Conservation (phyloP, 441 rosid genomes). For the Bocquillonia castaneifolia region DNA sequence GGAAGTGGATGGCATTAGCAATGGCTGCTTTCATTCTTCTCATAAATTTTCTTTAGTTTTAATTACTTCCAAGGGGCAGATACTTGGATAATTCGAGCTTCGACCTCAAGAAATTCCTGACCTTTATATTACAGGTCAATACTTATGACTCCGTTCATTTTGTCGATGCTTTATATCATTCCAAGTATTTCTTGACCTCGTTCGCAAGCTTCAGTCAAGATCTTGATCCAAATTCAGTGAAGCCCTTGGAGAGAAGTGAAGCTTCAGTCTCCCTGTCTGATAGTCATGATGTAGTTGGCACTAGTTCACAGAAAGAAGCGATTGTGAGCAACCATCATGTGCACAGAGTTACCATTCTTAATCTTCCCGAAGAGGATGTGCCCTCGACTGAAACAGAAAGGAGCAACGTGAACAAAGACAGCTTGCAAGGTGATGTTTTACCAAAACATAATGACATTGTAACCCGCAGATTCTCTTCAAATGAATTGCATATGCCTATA, state of each 20-base stretch:
- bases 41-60: too few species aligned
- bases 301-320: conserved; percentile 28
- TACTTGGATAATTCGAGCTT: conserved; percentile 6
- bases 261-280: conserved; percentile 28
- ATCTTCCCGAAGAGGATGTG: conserved; percentile 62
- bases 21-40: background rate
- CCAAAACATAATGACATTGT: conserved; percentile 30
- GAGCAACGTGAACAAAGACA: conserved; percentile 30
- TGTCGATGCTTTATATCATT: conserved; percentile 73
- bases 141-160: conserved; percentile 58
- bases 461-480: conserved; percentile 27
- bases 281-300: conserved; percentile 30
- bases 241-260: conserved; percentile 33
- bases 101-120: conserved; percentile 4
- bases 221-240: conserved; percentile 27
- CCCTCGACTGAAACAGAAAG: conserved; percentile 31
- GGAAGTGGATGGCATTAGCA: background rate
- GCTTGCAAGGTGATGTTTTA: conserved; percentile 24
- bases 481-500: conserved; percentile 52
- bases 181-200: conserved; percentile 72
- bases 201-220: conserved; percentile 33
- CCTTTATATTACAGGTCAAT: conserved; percentile 45
- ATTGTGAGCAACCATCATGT: conserved; percentile 32
- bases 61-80: too few species aligned
- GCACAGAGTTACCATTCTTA: conserved; percentile 85